Conservation (phyloP, 495 filamentous ascomycete genomes). For the Hypoxylon perforatum region DNA sequence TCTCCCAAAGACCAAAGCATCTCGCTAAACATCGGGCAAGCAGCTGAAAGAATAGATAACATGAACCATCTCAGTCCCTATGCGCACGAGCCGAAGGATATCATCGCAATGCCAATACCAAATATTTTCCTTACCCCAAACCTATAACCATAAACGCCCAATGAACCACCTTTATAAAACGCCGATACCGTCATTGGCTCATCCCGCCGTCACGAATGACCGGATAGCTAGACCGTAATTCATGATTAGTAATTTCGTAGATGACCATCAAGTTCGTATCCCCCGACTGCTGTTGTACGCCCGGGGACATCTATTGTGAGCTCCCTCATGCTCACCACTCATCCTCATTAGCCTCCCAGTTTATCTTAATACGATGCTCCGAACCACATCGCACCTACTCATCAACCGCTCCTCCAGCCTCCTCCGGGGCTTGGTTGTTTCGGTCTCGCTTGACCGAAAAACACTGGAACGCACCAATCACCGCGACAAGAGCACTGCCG, state of each 20-base stretch:
- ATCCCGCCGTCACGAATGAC: conserved; percentile 1
- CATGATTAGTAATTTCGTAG: conserved; percentile 6
- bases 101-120: conserved; percentile 28
- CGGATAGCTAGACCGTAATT: conserved; percentile 13
- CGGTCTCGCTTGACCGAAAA: conserved; percentile 67
- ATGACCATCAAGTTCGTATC: neutral
- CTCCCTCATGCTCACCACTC: conserved; percentile 2
- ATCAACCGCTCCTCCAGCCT: conserved; percentile 7
- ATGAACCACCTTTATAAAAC: conserved; percentile 11
- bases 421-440: conserved; percentile 21
- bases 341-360: conserved; percentile 6
- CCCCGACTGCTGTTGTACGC: neutral
- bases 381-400: neutral
- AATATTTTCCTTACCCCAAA: conserved; percentile 12
- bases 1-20: conserved; percentile 11
- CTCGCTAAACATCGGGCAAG: conserved; percentile 16
- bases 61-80: conserved; percentile 7
- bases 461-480: conserved; percentile 75
- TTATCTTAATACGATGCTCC: neutral
- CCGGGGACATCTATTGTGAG: too few relatives aligned
- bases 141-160: conserved; percentile 21
- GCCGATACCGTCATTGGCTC: conserved; percentile 6
- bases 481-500: conserved; percentile 74
- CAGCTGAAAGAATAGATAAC: conserved; percentile 14
- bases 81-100: conserved; percentile 26